A percentile compares a stretch with the other conserved stretches of the same genome.
Evolutionary conservation across 2,329 filamentous ascomycete species (phyloP).

Genomic region (Ceratocystis harringtonii): DNA sequence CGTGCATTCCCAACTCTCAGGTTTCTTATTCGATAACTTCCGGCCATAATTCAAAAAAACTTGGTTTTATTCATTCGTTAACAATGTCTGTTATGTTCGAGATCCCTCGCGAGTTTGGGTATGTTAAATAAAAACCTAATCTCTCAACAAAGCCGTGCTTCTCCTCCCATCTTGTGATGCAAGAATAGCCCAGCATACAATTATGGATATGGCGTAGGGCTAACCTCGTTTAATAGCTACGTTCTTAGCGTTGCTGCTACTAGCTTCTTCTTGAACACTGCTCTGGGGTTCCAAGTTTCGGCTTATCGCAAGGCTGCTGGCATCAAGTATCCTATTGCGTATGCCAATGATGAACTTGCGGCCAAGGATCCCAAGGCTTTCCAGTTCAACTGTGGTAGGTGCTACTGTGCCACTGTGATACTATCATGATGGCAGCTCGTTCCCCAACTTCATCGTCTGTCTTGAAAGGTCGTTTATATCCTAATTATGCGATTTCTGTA

Average conservation of each 20-base stretch:
- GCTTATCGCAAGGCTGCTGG: conserved; percentile 37
- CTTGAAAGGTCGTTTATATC: not conserved
- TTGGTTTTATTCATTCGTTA: conserved; percentile 1
- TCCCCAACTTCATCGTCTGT: not conserved
- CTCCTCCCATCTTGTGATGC: not conserved
- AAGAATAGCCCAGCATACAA: not conserved
- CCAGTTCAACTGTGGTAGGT: conserved; percentile 47
- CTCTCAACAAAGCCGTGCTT: not conserved
- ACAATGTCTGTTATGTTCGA: conserved; percentile 32
- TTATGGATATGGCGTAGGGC: not conserved
- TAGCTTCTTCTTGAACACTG: conserved; percentile 42
- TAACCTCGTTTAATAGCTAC: conserved; percentile 33
- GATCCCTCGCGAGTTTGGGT: conserved; percentile 38
- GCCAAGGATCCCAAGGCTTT: conserved; percentile 38
- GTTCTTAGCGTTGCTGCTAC: conserved; percentile 43
- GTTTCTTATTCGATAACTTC: no score
- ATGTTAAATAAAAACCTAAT: conserved; percentile 20
- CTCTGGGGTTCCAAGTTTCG: conserved; percentile 35
- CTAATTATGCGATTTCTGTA: conserved; percentile 19
- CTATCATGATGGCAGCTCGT: not conserved
- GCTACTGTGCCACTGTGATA: conserved; percentile 7
- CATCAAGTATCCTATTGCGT: conserved; percentile 42
- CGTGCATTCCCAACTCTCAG: no score
- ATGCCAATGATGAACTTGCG: conserved; percentile 39
- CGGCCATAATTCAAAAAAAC: no score